These are phyloP conservation scores for Nitzschia sp. DNA, from an alignment of 108 stramenopile species.

Conservation along the genomic window DNA sequence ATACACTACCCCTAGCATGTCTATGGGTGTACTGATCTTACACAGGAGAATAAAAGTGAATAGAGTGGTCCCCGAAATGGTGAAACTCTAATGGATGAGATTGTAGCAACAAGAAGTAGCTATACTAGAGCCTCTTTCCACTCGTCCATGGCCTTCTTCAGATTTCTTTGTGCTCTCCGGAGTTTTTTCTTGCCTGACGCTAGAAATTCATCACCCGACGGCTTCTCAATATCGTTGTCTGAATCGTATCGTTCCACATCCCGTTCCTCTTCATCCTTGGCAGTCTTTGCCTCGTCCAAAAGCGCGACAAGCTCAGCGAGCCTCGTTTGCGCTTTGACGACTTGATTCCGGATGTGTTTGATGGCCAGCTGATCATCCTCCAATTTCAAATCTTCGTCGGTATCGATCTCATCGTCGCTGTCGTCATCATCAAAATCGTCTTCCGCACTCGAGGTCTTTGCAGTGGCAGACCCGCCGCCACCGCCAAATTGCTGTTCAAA, in stretches of 20 bases:
- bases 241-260: slow-evolving; percentile 10
- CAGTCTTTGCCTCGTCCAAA: slow-evolving; percentile 20
- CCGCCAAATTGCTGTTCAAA: slow-evolving; percentile 21
- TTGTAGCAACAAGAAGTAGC: no score
- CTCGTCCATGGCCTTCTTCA: slow-evolving; percentile 25
- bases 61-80: no score
- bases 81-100: no score
- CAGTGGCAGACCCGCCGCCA: not conserved
- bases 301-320: slow-evolving; percentile 38
- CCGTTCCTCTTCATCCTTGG: slow-evolving; percentile 1
- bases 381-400: slow-evolving; percentile 19
- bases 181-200: slow-evolving; percentile 28
- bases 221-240: slow-evolving; percentile 12
- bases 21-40: no score
- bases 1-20: no score
- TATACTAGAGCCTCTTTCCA: slow-evolving; percentile 16
- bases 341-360: slow-evolving; percentile 26
- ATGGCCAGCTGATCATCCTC: slow-evolving; percentile 35
- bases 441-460: not conserved
- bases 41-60: no score
- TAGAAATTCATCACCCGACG: slow-evolving; percentile 9
- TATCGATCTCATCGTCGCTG: slow-evolving; percentile 4
- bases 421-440: slow-evolving; percentile 14
- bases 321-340: slow-evolving; percentile 30
- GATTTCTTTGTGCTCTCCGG: slow-evolving; percentile 24